Percentiles rank a stretch among this genome's conserved stretches.
These are phyloP conservation scores for Tuber microsphaerosporum DNA, from an alignment of 495 filamentous ascomycete genomes.

Conservation along the genomic window DNA sequence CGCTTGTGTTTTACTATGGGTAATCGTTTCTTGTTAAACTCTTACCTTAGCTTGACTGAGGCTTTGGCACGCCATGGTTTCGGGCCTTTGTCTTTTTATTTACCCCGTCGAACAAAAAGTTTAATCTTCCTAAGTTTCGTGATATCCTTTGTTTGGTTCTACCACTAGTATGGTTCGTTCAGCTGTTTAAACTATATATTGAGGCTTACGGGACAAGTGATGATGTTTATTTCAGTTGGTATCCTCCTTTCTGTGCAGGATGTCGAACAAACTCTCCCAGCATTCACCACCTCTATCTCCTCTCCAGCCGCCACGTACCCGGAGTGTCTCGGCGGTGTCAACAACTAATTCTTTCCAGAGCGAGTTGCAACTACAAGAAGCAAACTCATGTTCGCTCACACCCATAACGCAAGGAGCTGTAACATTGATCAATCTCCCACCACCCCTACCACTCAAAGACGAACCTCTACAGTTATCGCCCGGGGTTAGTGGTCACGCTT, in stretches of 20 bases:
- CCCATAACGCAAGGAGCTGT: background rate
- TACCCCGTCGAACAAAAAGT: background rate
- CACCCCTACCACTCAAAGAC: background rate
- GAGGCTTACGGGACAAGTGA: background rate
- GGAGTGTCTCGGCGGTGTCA: background rate
- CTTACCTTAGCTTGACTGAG: background rate
- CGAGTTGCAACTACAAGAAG: background rate
- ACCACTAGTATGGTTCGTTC: background rate
- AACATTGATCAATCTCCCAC: background rate
- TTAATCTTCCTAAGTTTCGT: background rate
- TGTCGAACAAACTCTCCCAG: background rate
- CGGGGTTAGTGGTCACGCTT: background rate
- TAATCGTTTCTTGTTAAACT: background rate
- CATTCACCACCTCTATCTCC: background rate
- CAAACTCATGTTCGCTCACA: background rate
- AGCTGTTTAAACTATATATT: background rate
- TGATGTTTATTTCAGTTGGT: background rate
- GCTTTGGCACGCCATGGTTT: background rate
- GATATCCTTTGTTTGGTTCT: background rate
- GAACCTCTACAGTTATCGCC: background rate
- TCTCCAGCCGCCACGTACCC: background rate
- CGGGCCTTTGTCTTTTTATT: background rate
- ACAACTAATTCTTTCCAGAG: background rate
- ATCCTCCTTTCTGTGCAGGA: background rate
- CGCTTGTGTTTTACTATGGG: background rate